A percentile compares a stretch with the other conserved stretches of the same genome.
These are phyloP conservation scores for Colletotrichum melonis DNA, from an alignment of 2,329 filamentous ascomycete genomes.

Conservation along the genomic window DNA sequence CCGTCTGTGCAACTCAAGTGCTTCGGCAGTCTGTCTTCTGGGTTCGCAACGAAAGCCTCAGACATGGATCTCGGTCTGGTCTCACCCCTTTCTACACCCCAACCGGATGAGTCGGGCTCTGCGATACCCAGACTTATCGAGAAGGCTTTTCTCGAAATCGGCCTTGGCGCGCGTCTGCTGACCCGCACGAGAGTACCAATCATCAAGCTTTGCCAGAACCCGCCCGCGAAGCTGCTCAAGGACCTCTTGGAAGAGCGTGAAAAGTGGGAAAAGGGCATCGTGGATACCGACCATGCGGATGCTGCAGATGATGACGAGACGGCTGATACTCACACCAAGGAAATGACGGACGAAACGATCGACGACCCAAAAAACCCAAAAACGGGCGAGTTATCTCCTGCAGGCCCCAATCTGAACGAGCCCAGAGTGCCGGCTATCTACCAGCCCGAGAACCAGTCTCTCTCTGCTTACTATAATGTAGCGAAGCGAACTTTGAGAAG, in stretches of 20 bases:
- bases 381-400: background rate
- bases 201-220: conserved; percentile 84
- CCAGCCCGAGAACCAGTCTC: conserved; percentile 53
- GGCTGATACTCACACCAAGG: conserved; percentile 5
- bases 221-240: conserved; percentile 68
- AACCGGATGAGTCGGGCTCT: conserved; percentile 65
- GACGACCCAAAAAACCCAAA: conserved; percentile 7
- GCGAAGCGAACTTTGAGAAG: conserved; percentile 63
- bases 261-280: conserved; percentile 75
- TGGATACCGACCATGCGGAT: conserved; percentile 49
- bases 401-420: background rate
- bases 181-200: conserved; percentile 86
- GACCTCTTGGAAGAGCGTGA: conserved; percentile 73
- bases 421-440: conserved; percentile 45
- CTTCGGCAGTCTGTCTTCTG: conserved; percentile 86
- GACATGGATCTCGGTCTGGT: conserved; percentile 91
- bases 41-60: conserved; percentile 87
- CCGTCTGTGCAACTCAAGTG: conserved; percentile 75
- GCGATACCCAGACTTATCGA: conserved; percentile 81
- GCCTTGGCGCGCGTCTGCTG: conserved; percentile 81
- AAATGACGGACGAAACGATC: conserved; percentile 3
- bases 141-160: conserved; percentile 76
- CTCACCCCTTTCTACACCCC: conserved; percentile 68
- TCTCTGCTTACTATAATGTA: conserved; percentile 58
- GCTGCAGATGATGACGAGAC: conserved; percentile 45